Base-by-base conservation (phyloP, 2,329 filamentous ascomycete species). In the Lomentospora prolificans region DNA sequence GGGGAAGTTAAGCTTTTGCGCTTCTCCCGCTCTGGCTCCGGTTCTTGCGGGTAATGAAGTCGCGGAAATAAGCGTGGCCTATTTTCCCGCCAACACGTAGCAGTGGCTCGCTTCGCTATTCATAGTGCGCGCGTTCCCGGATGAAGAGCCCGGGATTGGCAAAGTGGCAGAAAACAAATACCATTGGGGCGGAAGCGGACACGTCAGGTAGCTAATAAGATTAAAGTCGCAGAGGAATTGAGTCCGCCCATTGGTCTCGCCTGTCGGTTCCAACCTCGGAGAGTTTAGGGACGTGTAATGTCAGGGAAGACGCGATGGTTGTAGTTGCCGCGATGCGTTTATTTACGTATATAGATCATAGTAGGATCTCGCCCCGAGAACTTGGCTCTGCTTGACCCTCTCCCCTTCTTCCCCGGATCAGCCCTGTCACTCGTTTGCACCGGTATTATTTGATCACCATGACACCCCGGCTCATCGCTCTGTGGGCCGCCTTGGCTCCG, bases 401-500 rank as follows among this genome's bases (percentile, higher is more conserved):
- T 24, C 4, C 41, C 41, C 41, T 46, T 25, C 41, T 22, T 10
- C 9, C 9, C 19, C 10, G 41, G 41, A 46, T 46, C 41, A 7
- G 12, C 30, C 30, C 30, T 7, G 30, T 33, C 30, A 33, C 30
- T 33, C 30, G 30, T 33, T 33, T 33, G 12, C 6, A 6, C 30
- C 30, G 30, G n/a, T 46, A 24, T 46, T 46, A 24, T 19, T 19
- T 24, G 41, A 46, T 46, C 57, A 53, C 54, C 55, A 59, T 60
- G 58, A 25, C 41, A 17, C 28, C 33, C 50, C 12, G 24, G 53
- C 48, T 44, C 48, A 50, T 58, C 53, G 39, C 57, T 55, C 36
- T 59, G 22, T 53, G 62, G 24, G 59, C 54, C 50, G 25, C 63
- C 22, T 48, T 64, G 54, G 59, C 61, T 27, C 36, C 60, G 36